Evolutionary conservation across 306 rosid genomes (phyloP), one percentile per base, ranked within the genome.

Genomic region (Prunus mongolica): DNA sequence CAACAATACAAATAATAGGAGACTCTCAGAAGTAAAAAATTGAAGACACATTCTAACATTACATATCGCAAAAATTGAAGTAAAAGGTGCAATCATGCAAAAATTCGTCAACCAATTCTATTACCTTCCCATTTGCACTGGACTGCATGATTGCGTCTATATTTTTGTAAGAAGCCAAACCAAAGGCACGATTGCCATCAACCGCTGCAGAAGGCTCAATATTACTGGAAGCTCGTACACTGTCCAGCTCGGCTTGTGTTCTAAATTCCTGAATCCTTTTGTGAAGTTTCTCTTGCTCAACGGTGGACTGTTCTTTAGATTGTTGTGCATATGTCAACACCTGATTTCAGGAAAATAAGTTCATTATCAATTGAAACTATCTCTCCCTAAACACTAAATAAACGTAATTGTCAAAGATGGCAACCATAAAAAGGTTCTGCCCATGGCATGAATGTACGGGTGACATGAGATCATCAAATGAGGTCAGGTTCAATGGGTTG

Each of bases 281-380:
- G 80, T 94, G 97, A 84, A 95, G 99, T 92, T 86, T 92, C 78
- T 92, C 99, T 92, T 92, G 97, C 85, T 95, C 99, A 81, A 91
- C 38, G 68, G 88, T 95, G 52, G 97, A 92, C 88, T 78, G 83
- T 78, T 95, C 99, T 91, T 92, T 95, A 71, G 97, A 89, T 76
- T 95, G 99, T 72, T 95, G 99, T 62, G 99, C 91, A 30, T 92
- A 95, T 70, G 99, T 90, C 46, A 95, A 77, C 81, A 95, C 97
- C 99, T 95, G 78, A 65, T 81, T 62, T 76, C 82, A 77, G 66
- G 52, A 76, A 11, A 75, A 65, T 46, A 67, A 75, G 15, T 56
- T 64, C 79, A 57, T 56, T 72, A 69, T 47, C 67, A 85, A 49
- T 66, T 47, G 64, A 49, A 50, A 67, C 66, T 45, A 47, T 61